These are phyloP conservation scores for Trichoderma aggressivum DNA, from an alignment of 2,329 filamentous ascomycete species.

Conservation along the genomic window DNA sequence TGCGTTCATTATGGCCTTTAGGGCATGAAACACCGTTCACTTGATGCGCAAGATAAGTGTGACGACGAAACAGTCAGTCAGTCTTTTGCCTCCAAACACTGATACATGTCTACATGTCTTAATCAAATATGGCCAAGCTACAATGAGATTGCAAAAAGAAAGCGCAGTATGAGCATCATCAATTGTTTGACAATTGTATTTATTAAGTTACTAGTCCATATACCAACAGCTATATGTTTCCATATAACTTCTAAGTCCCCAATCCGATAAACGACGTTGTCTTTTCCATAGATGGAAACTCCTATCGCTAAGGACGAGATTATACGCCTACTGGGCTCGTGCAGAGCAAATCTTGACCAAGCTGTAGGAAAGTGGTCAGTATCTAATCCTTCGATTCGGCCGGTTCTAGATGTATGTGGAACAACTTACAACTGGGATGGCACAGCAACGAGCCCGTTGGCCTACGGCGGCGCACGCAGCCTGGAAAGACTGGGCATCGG, in stretches of 20 bases:
- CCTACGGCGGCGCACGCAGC: background rate
- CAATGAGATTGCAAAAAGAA: no score
- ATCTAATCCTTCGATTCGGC: background rate
- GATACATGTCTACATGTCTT: background rate
- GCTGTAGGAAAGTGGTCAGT: background rate
- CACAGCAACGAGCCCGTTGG: constrained; percentile 16
- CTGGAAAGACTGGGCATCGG: background rate
- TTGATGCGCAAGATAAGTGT: background rate
- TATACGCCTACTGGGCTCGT: background rate
- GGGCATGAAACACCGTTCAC: no score
- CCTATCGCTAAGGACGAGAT: background rate
- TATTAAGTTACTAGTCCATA: background rate
- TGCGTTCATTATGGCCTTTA: background rate
- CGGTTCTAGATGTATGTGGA: no score
- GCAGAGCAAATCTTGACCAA: constrained; percentile 14
- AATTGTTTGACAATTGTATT: background rate
- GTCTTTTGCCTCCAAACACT: background rate
- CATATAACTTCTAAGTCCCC: background rate
- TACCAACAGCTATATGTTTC: background rate
- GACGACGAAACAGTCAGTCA: background rate
- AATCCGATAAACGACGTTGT: background rate
- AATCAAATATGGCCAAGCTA: background rate
- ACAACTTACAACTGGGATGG: constrained; percentile 11
- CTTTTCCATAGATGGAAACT: background rate
- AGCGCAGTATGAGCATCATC: background rate